Percentiles rank a stretch among this genome's conserved stretches.
These are phyloP conservation scores for Citrus reticulata DNA, from an alignment of 345 rosid genomes.

Conservation along the genomic window DNA sequence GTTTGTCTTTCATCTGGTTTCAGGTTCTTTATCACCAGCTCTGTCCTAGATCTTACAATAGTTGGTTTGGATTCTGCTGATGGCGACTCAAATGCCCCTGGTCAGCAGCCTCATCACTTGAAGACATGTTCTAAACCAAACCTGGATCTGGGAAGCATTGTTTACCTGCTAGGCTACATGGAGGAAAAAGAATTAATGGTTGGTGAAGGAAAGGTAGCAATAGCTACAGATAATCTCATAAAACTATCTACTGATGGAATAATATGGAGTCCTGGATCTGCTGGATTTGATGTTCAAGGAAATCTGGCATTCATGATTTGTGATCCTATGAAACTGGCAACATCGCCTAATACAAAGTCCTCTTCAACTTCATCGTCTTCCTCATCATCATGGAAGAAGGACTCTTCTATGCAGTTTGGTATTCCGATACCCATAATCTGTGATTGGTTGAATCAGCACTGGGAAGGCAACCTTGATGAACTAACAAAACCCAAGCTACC, in stretches of 20 bases:
- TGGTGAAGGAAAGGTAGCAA: constrained; percentile 89
- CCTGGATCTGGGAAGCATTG: constrained; percentile 69
- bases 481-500: constrained; percentile 82
- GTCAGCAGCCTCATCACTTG: constrained; percentile 72
- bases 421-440: constrained; percentile 88
- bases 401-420: constrained; percentile 71
- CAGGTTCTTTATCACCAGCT: constrained; percentile 94
- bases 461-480: constrained; percentile 97
- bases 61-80: constrained; percentile 72
- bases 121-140: constrained; percentile 81
- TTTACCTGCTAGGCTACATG: constrained; percentile 68
- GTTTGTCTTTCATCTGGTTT: constrained; percentile 19
- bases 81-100: constrained; percentile 70
- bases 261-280: constrained; percentile 82
- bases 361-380: constrained; percentile 60
- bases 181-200: constrained; percentile 59
- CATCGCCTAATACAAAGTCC: constrained; percentile 78
- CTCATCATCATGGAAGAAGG: constrained; percentile 72
- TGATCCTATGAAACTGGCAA: constrained; percentile 93
- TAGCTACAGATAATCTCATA: constrained; percentile 91
- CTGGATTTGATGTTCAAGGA: constrained; percentile 89
- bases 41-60: constrained; percentile 86
- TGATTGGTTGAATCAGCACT: constrained; percentile 96
- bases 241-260: constrained; percentile 82
- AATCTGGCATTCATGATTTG: constrained; percentile 96